Evolutionary conservation across 2,329 filamentous ascomycete species (phyloP).

Genomic region (Fusarium irregulare): DNA sequence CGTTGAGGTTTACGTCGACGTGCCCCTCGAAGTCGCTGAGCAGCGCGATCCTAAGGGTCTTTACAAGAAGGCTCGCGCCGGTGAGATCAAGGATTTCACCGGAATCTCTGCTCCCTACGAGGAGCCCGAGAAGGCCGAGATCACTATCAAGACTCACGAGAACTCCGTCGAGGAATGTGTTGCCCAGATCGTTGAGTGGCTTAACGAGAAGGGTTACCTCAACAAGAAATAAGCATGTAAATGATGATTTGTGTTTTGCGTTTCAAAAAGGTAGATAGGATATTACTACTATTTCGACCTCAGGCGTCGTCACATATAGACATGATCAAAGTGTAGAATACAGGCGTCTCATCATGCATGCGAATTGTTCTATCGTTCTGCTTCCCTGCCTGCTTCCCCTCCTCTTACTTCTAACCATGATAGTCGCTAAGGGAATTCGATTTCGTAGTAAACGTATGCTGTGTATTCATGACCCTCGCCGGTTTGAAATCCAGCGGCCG

Average conservation of each 20-base stretch:
- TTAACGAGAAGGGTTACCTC: slow-evolving; percentile 72
- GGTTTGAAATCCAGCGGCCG: slow-evolving; percentile 74
- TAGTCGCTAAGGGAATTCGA: slow-evolving; percentile 72
- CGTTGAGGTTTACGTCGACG: slow-evolving; percentile 92
- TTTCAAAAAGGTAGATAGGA: slow-evolving; percentile 39
- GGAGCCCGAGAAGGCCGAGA: slow-evolving; percentile 85
- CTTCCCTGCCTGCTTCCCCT: slow-evolving; percentile 2
- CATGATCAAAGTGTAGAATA: slow-evolving; percentile 46
- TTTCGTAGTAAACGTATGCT: slow-evolving; percentile 96
- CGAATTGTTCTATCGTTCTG: slow-evolving; percentile 29
- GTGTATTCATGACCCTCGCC: slow-evolving; percentile 87
- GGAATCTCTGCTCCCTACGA: slow-evolving; percentile 96
- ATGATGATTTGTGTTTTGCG: slow-evolving; percentile 17
- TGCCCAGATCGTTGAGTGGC: slow-evolving; percentile 82
- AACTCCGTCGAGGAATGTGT: slow-evolving; percentile 90
- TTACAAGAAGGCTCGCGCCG: slow-evolving; percentile 95
- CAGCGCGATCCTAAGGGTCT: slow-evolving; percentile 96
- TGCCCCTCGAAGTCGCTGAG: slow-evolving; percentile 91
- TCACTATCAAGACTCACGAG: slow-evolving; percentile 85
- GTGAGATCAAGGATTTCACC: slow-evolving; percentile 97
- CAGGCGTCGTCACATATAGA: slow-evolving; percentile 39
- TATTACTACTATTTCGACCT: slow-evolving; percentile 45
- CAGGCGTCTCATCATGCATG: slow-evolving; percentile 45
- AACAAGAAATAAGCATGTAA: slow-evolving; percentile 44
- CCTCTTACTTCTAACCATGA: background rate